Conservation (phyloP, 2,329 filamentous ascomycete species). For the Aspergillus nomiae region DNA sequence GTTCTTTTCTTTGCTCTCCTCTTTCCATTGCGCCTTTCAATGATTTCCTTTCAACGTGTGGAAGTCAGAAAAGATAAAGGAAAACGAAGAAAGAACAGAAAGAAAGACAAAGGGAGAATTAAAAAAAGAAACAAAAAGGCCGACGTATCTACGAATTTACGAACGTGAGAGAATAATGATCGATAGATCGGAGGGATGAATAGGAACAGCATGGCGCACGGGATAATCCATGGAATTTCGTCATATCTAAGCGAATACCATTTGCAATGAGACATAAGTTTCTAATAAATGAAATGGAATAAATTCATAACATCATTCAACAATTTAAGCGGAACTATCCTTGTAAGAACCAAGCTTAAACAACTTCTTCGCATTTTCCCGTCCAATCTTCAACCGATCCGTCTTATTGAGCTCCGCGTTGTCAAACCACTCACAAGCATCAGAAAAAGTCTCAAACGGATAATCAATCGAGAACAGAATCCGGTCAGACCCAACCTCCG, state of each 20-base stretch:
- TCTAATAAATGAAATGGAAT: neutral
- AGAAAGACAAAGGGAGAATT: neutral
- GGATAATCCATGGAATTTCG: neutral
- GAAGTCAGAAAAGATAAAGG: too few species aligned
- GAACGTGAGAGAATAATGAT: neutral
- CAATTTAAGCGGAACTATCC: constrained; percentile 30
- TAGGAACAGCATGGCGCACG: neutral
- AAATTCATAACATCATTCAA: neutral
- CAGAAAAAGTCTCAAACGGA: constrained; percentile 43
- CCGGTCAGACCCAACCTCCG: constrained; percentile 41
- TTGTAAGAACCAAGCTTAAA: constrained; percentile 40
- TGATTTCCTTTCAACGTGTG: neutral
- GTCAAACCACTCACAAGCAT: constrained; percentile 50
- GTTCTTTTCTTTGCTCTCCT: neutral
- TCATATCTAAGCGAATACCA: neutral
- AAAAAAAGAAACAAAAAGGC: neutral
- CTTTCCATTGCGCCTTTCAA: neutral
- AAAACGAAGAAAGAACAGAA: neutral
- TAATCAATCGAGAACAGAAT: constrained; percentile 48
- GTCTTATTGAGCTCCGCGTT: constrained; percentile 39
- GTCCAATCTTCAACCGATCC: constrained; percentile 46
- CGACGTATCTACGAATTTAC: neutral
- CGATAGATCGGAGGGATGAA: neutral
- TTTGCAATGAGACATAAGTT: neutral
- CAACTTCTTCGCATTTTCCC: constrained; percentile 50